A percentile compares a stretch with the other conserved stretches of the same genome.
Evolutionary conservation across 2,329 filamentous ascomycete species (phyloP).

Genomic region (Neodidymelliopsis sp.): DNA sequence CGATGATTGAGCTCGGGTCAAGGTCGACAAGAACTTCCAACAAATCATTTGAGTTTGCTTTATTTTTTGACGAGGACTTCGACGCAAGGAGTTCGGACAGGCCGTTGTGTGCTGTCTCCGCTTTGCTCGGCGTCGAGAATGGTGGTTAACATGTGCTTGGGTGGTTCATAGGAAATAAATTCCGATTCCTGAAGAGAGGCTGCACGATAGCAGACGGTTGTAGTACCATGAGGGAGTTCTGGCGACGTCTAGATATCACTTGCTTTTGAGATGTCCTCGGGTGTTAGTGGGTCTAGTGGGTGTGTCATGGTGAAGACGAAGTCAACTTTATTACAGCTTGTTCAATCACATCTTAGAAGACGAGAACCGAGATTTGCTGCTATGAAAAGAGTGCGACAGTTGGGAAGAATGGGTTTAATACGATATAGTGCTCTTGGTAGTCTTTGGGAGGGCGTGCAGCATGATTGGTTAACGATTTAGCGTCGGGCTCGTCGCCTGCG

Average conservation of each 20-base stretch:
- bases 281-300: conserved; percentile 17
- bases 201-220: too few relatives aligned
- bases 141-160: conserved; percentile 56
- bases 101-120: conserved; percentile 24
- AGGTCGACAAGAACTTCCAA: conserved; percentile 43
- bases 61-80: conserved; percentile 42
- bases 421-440: background rate
- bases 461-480: conserved; percentile 6
- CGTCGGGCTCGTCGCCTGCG: background rate
- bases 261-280: conserved; percentile 14
- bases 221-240: too few relatives aligned
- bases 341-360: too few relatives aligned
- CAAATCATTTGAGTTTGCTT: conserved; percentile 49
- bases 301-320: background rate
- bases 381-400: too few relatives aligned
- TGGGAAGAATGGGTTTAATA: too few relatives aligned
- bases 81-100: conserved; percentile 53
- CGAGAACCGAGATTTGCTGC: too few relatives aligned
- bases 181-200: too few relatives aligned
- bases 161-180: too few relatives aligned
- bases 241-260: background rate
- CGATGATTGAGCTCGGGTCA: conserved; percentile 21
- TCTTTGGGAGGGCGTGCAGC: background rate
- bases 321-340: too few relatives aligned
- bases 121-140: conserved; percentile 57